Evolutionary conservation across 1,139 yeast species (phyloP).

Genomic region (Sugiyamaella novakii): DNA sequence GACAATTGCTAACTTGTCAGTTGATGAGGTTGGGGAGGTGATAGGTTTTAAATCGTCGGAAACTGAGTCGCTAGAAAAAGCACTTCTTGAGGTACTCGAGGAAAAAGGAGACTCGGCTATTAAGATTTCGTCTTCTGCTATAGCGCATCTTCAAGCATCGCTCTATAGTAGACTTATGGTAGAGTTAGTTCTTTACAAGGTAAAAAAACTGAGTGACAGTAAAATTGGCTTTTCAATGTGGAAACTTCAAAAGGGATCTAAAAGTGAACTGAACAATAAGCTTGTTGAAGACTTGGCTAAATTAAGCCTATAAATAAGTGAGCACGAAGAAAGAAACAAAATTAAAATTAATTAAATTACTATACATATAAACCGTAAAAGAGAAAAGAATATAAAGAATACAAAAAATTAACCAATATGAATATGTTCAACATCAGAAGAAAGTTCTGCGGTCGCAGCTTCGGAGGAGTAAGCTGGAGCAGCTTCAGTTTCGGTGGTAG

Average conservation of each 20-base stretch:
- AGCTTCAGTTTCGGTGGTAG: constrained; percentile 15
- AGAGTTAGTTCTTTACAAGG: constrained; percentile 2
- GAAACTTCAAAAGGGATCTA: not conserved
- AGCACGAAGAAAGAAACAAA: not conserved
- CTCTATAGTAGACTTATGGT: constrained; percentile 19
- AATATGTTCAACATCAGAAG: constrained; percentile 10
- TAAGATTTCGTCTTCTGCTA: constrained; percentile 2
- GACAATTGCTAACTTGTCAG: constrained; percentile 14
- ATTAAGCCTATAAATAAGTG: not conserved
- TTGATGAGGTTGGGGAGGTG: constrained; percentile 12
- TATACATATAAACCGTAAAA: not conserved
- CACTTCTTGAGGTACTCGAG: not conserved
- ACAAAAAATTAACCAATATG: constrained; percentile 12
- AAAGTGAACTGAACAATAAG: not conserved
- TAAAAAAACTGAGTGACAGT: not conserved
- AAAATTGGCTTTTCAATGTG: constrained; percentile 2
- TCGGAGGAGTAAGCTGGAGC: constrained; percentile 11
- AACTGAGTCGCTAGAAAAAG: not conserved
- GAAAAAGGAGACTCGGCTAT: not conserved
- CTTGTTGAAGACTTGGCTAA: not conserved
- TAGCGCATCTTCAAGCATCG: constrained; percentile 23
- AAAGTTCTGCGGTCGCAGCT: constrained; percentile 1
- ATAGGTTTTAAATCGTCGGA: not conserved
- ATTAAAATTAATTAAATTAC: not conserved
- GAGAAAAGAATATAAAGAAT: not conserved